phyloP scores from a whole-genome alignment of 2,329 filamentous ascomycete species.

The Aaosphaeria pasadenensis region DNA sequence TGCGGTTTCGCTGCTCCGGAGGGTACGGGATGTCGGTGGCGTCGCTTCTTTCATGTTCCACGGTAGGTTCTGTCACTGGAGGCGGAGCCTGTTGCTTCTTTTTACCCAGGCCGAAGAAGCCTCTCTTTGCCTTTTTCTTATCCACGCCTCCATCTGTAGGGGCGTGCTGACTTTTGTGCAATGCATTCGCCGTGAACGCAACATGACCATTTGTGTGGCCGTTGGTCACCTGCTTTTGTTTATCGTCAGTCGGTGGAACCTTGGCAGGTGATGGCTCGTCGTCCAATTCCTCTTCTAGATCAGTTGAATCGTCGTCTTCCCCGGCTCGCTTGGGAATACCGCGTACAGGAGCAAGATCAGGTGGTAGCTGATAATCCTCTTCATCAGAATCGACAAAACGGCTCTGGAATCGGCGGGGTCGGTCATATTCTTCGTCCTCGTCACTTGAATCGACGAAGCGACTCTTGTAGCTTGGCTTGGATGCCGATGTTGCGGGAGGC shows the following conservation, averaged over 20 bases:
- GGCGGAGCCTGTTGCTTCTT: conserved; percentile 41
- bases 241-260: conserved; percentile 36
- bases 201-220: conserved; percentile 10
- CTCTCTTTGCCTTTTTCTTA: conserved; percentile 37
- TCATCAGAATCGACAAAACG: conserved; percentile 50
- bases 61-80: background rate
- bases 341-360: conserved; percentile 52
- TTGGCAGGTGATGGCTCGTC: conserved; percentile 21
- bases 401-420: conserved; percentile 40
- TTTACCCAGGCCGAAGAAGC: conserved; percentile 56
- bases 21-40: conserved; percentile 25
- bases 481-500: conserved; percentile 12
- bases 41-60: background rate
- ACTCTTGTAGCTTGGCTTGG: conserved; percentile 26
- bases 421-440: conserved; percentile 40
- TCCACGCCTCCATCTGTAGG: conserved; percentile 24
- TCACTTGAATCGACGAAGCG: conserved; percentile 73
- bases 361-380: conserved; percentile 47
- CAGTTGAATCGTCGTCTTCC: conserved; percentile 56
- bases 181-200: conserved; percentile 35
- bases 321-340: conserved; percentile 57
- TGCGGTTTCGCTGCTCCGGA: conserved; percentile 20
- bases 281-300: conserved; percentile 46
- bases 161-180: conserved; percentile 38
- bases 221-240: conserved; percentile 21